phyloP scores from a whole-genome alignment of 192 early-diverging fungal species.

The Gryganskiella cystojenkinii region DNA sequence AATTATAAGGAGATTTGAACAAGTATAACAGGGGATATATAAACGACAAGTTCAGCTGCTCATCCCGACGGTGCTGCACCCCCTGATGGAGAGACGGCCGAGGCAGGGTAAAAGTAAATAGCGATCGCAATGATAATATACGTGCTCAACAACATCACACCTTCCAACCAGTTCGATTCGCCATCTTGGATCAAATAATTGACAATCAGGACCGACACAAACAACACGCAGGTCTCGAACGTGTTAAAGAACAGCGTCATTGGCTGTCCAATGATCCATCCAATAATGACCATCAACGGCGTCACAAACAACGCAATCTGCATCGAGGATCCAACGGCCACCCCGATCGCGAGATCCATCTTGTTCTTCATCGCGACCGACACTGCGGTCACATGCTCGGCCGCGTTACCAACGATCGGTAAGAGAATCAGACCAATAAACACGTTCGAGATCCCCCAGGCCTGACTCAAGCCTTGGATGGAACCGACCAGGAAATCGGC shows the following conservation, averaged over 20 bases:
- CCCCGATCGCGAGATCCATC: conserved; percentile 82
- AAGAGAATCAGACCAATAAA: conserved; percentile 95
- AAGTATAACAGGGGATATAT: too few relatives aligned
- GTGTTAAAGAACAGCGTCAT: conserved; percentile 87
- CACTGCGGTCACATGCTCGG: conserved; percentile 82
- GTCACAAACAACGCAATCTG: conserved; percentile 89
- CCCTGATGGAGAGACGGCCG: not conserved
- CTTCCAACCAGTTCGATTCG: conserved; percentile 94
- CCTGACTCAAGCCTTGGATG: conserved; percentile 74
- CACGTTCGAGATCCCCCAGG: conserved; percentile 75
- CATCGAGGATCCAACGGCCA: conserved; percentile 84
- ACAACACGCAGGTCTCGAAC: conserved; percentile 86
- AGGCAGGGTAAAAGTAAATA: conserved; percentile 77
- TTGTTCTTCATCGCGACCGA: conserved; percentile 90
- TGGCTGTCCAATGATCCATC: conserved; percentile 78
- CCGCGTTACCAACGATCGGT: conserved; percentile 90
- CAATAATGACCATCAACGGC: conserved; percentile 79
- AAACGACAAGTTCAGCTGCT: too few relatives aligned
- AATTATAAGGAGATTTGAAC: too few relatives aligned
- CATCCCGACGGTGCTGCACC: not conserved
- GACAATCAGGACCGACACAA: conserved; percentile 87
- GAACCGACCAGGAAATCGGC: conserved; percentile 86
- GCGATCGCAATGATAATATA: conserved; percentile 88
- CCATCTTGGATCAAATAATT: conserved; percentile 88
- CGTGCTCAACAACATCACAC: conserved; percentile 81